Evolutionary conservation across 352 stramenopile species (phyloP).

Genomic region (Hyphochytrium catenoides): DNA sequence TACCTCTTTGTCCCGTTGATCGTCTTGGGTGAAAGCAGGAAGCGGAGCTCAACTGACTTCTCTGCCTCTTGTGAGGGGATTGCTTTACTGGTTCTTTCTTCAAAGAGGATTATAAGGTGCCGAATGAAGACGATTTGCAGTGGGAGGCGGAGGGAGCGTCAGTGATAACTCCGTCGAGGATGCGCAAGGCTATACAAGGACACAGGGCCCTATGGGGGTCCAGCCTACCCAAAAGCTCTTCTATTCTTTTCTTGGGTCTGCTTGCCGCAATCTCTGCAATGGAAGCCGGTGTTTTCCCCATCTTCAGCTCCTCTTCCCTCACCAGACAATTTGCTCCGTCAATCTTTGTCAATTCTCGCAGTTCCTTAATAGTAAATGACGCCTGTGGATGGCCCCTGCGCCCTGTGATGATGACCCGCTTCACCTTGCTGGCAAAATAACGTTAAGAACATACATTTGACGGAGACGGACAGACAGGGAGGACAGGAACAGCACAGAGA

Average conservation of each 20-base stretch:
- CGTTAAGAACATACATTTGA: background rate
- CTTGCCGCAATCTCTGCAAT: constrained; percentile 58
- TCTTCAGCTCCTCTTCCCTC: constrained; percentile 54
- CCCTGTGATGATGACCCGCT: constrained; percentile 69
- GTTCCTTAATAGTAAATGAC: constrained; percentile 93
- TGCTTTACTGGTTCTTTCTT: too few relatives aligned
- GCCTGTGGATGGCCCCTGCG: constrained; percentile 81
- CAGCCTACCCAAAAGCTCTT: constrained; percentile 29
- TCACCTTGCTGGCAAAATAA: constrained; percentile 21
- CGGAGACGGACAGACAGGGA: background rate
- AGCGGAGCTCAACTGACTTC: constrained; percentile 42
- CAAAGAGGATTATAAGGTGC: too few relatives aligned
- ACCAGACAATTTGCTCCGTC: constrained; percentile 53
- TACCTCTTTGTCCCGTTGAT: constrained; percentile 22
- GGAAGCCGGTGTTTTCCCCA: constrained; percentile 50
- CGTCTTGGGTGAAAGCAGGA: constrained; percentile 56
- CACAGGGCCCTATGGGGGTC: too few relatives aligned
- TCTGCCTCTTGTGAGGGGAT: too few relatives aligned
- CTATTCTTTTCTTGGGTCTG: constrained; percentile 53
- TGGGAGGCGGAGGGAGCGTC: too few relatives aligned
- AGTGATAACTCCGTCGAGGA: too few relatives aligned
- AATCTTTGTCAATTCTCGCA: constrained; percentile 66
- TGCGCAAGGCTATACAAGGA: too few relatives aligned
- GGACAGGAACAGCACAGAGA: background rate
- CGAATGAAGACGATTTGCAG: too few relatives aligned